A percentile compares a stretch with the other conserved stretches of the same genome.
These are phyloP conservation scores for Acer yangbiense DNA, from an alignment of 345 rosid species.

Conservation along the genomic window DNA sequence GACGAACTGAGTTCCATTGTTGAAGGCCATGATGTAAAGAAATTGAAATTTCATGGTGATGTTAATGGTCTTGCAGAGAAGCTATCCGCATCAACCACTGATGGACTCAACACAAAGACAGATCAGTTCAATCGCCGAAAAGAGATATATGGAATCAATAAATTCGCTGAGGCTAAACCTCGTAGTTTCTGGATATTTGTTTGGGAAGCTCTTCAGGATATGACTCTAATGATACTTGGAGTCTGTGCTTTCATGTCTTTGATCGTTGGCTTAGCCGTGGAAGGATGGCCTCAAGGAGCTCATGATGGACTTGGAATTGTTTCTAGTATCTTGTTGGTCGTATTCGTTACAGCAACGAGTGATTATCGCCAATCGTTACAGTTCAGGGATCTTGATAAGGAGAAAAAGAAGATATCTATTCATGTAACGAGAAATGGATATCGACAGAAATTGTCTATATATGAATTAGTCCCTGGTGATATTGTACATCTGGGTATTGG, in stretches of 20 bases:
- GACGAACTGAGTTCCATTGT: conserved; percentile 87
- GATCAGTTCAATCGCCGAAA: conserved; percentile 51
- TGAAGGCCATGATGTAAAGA: conserved; percentile 80
- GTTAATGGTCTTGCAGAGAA: conserved; percentile 68
- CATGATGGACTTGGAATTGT: conserved; percentile 95
- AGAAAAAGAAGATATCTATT: conserved; percentile 81
- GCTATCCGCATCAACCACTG: conserved; percentile 53
- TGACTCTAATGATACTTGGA: conserved; percentile 92
- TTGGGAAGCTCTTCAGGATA: conserved; percentile 96
- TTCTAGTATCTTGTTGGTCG: conserved; percentile 83
- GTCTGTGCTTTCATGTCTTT: conserved; percentile 83
- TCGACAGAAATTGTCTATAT: conserved; percentile 85
- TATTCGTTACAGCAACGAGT: conserved; percentile 82
- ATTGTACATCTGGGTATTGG: conserved; percentile 88
- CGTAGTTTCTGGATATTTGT: conserved; percentile 79
- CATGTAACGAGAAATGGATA: conserved; percentile 83
- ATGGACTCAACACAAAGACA: conserved; percentile 53
- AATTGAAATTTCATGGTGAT: conserved; percentile 74
- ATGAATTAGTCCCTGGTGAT: conserved; percentile 87
- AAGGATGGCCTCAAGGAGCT: conserved; percentile 96
- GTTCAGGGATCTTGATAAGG: conserved; percentile 84
- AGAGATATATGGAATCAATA: conserved; percentile 77
- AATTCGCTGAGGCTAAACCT: conserved; percentile 70
- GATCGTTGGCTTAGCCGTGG: conserved; percentile 86
- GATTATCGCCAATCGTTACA: conserved; percentile 93